Base-by-base conservation (phyloP, 208 protist species). In the Trypanosoma caninum region DNA sequence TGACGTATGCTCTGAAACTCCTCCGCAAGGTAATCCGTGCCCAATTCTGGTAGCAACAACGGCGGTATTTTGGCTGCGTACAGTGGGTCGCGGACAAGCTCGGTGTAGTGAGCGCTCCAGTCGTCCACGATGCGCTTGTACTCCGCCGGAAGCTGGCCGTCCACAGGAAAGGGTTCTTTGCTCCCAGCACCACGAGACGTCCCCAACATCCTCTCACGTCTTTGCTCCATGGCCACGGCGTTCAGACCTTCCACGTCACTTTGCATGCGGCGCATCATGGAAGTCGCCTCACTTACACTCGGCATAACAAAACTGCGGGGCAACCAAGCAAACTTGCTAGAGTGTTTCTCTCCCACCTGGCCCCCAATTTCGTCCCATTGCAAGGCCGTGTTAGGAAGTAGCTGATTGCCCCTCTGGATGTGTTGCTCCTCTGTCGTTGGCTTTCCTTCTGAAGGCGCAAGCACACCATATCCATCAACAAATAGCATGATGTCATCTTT, bases 211-310 rank as follows among this genome's bases (percentile, higher is more conserved):
- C 81, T 77, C 74, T 88, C 80, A 9, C 59, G 54, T 33, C 74
- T 51, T 66, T 91, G 83, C 71, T 94, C 78, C 65, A 74, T 67
- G 2, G 87, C 79, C 34, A 91, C 82, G n/a, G 79, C 82, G 61
- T 94, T 94, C 31, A 94, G 77, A 0, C 81, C 87, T 4, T 87
- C 59, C 25, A 94, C 77, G 38, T 94, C 83, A 40, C 83, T 72
- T 66, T 94, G 87, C 22, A 94, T 89, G 61, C 70, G 76, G 3
- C 77, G 76, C 57, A 94, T 89, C 18, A 84, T 72, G 16, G 59
- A 55, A 7, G 59, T 73, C 0, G 83, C 85, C 57, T 90, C 87
- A 48, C 74, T 74, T 20, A 69, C 55, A 54, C 63, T 68, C 31
- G 87, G 87, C 87, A 94, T 94, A 28, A 74, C 62, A 54, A 91